Evolutionary conservation across 2,329 filamentous ascomycete species (phyloP).

Genomic region (Cladophialophora yegresii): DNA sequence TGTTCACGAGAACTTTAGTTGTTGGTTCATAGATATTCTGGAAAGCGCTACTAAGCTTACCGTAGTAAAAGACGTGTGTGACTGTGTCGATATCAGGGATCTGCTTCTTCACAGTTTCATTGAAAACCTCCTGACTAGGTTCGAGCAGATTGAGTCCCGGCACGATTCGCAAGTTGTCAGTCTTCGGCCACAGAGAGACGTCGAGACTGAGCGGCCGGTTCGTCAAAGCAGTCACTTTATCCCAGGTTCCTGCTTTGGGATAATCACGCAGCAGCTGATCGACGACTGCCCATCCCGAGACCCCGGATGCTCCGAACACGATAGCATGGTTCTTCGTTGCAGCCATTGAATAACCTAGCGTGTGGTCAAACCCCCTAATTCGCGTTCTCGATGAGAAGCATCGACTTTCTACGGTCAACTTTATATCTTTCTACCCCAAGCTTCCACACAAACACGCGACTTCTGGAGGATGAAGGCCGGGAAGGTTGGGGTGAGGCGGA

Average conservation of each 20-base stretch:
- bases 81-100: background rate
- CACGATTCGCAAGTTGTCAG: background rate
- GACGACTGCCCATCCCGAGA: background rate
- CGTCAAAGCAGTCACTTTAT: background rate
- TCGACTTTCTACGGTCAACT: no score
- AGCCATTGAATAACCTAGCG: no score
- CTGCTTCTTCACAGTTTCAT: background rate
- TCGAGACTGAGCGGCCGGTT: background rate
- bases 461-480: no score
- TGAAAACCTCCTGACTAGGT: background rate
- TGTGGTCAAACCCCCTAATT: no score
- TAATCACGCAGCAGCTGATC: background rate
- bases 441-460: no score
- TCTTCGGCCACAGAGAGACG: background rate
- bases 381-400: no score
- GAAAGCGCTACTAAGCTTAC: background rate
- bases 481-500: no score
- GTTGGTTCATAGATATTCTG: no score
- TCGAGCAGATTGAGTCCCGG: background rate
- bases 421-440: no score
- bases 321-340: background rate
- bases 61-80: background rate
- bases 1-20: background rate
- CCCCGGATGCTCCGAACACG: background rate
- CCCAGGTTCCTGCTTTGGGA: background rate